Conservation (phyloP, 2,329 filamentous ascomycete genomes). For the Colletotrichum chlorophyti region DNA sequence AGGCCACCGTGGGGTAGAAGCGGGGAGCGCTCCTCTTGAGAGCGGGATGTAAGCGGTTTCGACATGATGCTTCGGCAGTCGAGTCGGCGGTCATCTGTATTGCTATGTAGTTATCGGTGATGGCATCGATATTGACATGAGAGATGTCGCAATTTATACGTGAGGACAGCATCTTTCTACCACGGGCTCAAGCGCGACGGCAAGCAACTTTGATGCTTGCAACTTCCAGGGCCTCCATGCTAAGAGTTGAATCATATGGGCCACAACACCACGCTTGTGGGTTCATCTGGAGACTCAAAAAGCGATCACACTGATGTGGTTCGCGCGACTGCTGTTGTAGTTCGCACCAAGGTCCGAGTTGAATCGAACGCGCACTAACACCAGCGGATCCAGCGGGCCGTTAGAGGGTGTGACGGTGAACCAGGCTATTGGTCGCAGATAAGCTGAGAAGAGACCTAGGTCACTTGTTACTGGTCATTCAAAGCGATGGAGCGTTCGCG, state of each 20-base stretch:
- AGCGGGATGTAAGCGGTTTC: background rate
- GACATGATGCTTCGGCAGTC: conserved; percentile 5
- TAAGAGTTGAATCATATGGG: background rate
- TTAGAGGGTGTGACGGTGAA: conserved; percentile 7
- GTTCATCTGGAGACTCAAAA: background rate
- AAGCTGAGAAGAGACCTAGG: conserved; percentile 10
- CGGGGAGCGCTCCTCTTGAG: conserved; percentile 1
- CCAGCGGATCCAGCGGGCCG: conserved; percentile 16
- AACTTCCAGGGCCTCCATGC: no score
- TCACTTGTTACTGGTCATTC: conserved; percentile 12
- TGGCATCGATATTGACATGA: background rate
- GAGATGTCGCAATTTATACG: no score
- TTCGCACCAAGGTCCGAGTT: background rate
- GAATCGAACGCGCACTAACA: conserved; percentile 1
- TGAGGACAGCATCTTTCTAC: no score
- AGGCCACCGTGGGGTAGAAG: conserved; percentile 4
- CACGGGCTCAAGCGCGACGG: no score
- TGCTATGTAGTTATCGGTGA: background rate
- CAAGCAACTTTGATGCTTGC: no score
- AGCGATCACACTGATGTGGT: background rate
- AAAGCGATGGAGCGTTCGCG: background rate
- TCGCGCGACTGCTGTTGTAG: background rate
- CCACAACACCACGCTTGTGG: background rate
- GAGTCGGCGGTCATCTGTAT: background rate
- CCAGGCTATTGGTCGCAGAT: conserved; percentile 11